These are phyloP conservation scores for Cyathus striatus DNA, from an alignment of 768 basidiomycete genomes.

Conservation along the genomic window DNA sequence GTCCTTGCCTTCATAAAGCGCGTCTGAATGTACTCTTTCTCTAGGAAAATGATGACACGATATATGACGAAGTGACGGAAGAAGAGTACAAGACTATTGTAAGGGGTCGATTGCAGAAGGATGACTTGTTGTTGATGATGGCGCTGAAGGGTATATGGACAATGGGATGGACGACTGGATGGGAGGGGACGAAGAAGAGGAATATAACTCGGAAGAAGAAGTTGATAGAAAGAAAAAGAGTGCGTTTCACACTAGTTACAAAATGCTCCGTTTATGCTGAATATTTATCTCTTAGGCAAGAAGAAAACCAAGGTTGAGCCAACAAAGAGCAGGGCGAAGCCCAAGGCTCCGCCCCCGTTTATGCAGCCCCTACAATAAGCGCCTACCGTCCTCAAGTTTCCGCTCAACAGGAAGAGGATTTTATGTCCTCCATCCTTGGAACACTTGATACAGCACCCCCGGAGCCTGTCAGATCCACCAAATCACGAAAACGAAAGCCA, in stretches of 20 bases:
- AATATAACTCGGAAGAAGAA: slow-evolving; percentile 55
- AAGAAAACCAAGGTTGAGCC: slow-evolving; percentile 36
- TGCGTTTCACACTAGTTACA: too few relatives aligned
- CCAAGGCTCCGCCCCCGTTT: slow-evolving; percentile 46
- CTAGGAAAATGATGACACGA: slow-evolving; percentile 52
- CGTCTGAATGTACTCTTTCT: slow-evolving; percentile 2
- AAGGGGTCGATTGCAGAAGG: slow-evolving; percentile 69
- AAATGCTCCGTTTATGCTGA: neutral
- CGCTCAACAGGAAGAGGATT: slow-evolving; percentile 79
- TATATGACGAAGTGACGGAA: slow-evolving; percentile 90
- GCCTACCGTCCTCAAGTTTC: slow-evolving; percentile 76
- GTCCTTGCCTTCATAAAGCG: slow-evolving; percentile 3
- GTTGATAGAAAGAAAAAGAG: slow-evolving; percentile 37
- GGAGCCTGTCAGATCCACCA: slow-evolving; percentile 23
- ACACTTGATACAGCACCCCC: slow-evolving; percentile 58
- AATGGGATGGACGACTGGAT: slow-evolving; percentile 97
- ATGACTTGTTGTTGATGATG: slow-evolving; percentile 98
- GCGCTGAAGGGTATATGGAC: slow-evolving; percentile 86
- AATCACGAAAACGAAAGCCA: slow-evolving; percentile 64
- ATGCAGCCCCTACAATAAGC: slow-evolving; percentile 53
- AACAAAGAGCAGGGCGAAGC: slow-evolving; percentile 37
- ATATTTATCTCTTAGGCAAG: slow-evolving; percentile 18
- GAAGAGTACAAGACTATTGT: slow-evolving; percentile 88
- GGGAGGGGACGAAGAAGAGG: slow-evolving; percentile 49
- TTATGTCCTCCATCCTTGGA: slow-evolving; percentile 80